Percentiles rank a stretch among this genome's conserved stretches.
These are phyloP conservation scores for Astrephomene gubernaculifera DNA, from an alignment of 139 green algal species.

Conservation along the genomic window DNA sequence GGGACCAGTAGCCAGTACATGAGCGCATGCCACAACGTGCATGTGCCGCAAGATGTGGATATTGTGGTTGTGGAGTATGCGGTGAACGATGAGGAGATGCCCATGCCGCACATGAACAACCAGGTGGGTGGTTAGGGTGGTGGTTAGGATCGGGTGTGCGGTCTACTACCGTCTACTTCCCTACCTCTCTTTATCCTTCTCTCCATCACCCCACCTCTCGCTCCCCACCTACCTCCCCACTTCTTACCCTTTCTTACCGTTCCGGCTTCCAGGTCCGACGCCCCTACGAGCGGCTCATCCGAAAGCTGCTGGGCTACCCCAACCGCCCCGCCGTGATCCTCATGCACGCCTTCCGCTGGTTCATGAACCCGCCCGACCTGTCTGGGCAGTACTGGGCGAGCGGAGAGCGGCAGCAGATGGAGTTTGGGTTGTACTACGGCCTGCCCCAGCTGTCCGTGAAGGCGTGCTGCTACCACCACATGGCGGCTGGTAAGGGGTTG, in stretches of 20 bases:
- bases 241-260: too few species aligned
- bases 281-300: slow-evolving; percentile 55
- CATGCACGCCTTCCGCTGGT: slow-evolving; percentile 45
- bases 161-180: too few species aligned
- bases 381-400: slow-evolving; percentile 8
- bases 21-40: slow-evolving; percentile 46
- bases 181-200: too few species aligned
- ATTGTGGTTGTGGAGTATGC: slow-evolving; percentile 59
- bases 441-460: slow-evolving; percentile 51
- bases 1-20: slow-evolving; percentile 47
- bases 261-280: slow-evolving; percentile 19
- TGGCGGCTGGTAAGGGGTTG: slow-evolving; percentile 2
- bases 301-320: slow-evolving; percentile 59
- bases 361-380: neutral
- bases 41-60: slow-evolving; percentile 49
- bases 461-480: slow-evolving; percentile 43
- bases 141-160: too few species aligned
- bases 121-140: slow-evolving; percentile 4
- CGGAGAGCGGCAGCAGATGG: slow-evolving; percentile 35
- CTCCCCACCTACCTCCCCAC: neutral
- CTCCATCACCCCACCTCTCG: neutral
- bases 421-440: slow-evolving; percentile 49
- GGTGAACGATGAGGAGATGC: slow-evolving; percentile 46
- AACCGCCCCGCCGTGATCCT: slow-evolving; percentile 58
- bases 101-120: slow-evolving; percentile 44